Evolutionary conservation across 148 eudicot genomes (phyloP), one percentile per base, ranked within the genome.

Genomic region (Rheum nobile): DNA sequence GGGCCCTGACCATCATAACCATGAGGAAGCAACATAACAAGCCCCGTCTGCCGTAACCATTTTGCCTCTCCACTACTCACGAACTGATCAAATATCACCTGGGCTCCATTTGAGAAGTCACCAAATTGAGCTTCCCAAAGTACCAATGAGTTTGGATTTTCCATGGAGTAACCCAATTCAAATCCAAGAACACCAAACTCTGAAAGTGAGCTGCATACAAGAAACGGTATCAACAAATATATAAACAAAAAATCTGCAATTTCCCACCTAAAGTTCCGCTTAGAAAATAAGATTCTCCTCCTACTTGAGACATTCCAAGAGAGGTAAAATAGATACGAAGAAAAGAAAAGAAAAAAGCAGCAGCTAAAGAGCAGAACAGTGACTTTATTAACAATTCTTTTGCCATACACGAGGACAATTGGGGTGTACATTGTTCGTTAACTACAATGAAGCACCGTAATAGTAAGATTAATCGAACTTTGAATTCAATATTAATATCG

Each of bases 1-100:
- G 98, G 98, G 50, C 97, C 98, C 85, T 93, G 98, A 19, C 98
- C 98, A 86, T 93, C 98, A 83, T 93, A 93, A 78, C 98, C 98
- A 88, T 93, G 98, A 79, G 98, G 98, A 63, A 93, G 89, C 72
- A 93, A 78, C 81, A 87, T 84, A 79, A 93, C 97, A 72, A 93
- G 86, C 35, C 98, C 98, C 34, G 89, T 91, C 74, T 93, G 97
- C 13, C 98, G 91, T 77, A 93, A 75, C 97, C 97, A 91, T 78
- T 93, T 93, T 16, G 97, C 88, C 80, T 91, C 98, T 31, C 97
- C 98, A 76, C 97, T 93, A 84, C 98, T 93, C 83, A 93, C 67
- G 72, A 93, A 93, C 82, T 93, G 98, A 77, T 93, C 98, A 76
- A 91, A 93, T 28, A 93, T 93, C 69, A 93, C 98, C 76, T 91